Percentiles rank a stretch among this genome's conserved stretches.
phyloP scores from a whole-genome alignment of 2,329 filamentous ascomycete genomes.

The Phaeosphaeria sp. region DNA sequence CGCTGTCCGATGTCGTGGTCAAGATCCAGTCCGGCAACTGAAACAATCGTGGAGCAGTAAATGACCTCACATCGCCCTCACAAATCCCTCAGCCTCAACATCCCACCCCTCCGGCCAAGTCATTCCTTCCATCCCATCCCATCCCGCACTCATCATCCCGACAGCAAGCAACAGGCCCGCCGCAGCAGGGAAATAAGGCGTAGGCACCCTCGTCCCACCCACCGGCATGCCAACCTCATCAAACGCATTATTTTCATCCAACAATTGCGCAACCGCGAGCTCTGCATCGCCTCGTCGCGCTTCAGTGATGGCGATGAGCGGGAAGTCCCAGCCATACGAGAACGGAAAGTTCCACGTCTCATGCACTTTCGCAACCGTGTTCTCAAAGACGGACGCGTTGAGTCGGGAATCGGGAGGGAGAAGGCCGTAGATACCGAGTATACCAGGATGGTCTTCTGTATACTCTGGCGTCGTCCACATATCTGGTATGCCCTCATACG shows the following conservation, averaged over 20 bases:
- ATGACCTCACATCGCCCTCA: constrained; percentile 29
- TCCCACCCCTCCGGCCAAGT: constrained; percentile 60
- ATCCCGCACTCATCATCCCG: constrained; percentile 65
- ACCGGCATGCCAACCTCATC: constrained; percentile 65
- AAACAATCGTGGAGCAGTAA: too few species aligned
- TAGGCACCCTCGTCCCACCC: constrained; percentile 61
- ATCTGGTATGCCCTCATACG: constrained; percentile 59
- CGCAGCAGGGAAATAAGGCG: constrained; percentile 64
- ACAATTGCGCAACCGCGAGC: constrained; percentile 46
- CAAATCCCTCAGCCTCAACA: constrained; percentile 58
- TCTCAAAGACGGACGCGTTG: constrained; percentile 37
- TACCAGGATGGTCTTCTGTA: constrained; percentile 41
- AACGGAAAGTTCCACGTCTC: constrained; percentile 46
- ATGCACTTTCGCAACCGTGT: constrained; percentile 38
- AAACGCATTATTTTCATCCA: constrained; percentile 61
- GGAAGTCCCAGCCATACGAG: constrained; percentile 47
- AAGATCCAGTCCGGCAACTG: too few species aligned
- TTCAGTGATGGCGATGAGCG: constrained; percentile 40
- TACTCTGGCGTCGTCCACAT: constrained; percentile 40
- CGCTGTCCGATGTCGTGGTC: too few species aligned
- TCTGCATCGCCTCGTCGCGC: constrained; percentile 36
- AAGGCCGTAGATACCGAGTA: constrained; percentile 40
- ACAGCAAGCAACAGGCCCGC: constrained; percentile 59
- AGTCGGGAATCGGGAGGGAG: constrained; percentile 38
- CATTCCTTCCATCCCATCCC: constrained; percentile 58